Conservation (phyloP, 2,329 filamentous ascomycete species). For the Colletotrichum eremochloae region DNA sequence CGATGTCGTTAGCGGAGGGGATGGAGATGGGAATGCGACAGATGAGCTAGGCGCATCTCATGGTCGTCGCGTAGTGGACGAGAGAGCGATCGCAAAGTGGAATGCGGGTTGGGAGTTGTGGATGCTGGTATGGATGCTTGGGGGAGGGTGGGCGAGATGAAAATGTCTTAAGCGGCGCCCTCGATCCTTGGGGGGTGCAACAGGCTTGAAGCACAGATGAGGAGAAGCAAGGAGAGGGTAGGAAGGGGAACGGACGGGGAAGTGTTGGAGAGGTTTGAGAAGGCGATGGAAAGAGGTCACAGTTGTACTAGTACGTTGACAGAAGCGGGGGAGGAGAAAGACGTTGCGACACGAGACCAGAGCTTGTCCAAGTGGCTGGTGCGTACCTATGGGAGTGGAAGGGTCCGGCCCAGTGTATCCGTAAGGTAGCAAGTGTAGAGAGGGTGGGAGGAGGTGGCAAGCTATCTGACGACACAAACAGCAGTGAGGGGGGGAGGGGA, state of each 20-base stretch:
- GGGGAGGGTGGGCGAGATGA: conserved; percentile 1
- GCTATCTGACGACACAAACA: conserved; percentile 23
- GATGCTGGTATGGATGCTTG: conserved; percentile 14
- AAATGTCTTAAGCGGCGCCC: conserved; percentile 23
- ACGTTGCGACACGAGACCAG: conserved; percentile 44
- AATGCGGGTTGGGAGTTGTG: conserved; percentile 19
- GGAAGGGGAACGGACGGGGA: conserved; percentile 31
- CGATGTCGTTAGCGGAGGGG: conserved; percentile 43
- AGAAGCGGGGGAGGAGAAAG: conserved; percentile 42
- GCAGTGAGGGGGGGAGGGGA: conserved; percentile 9
- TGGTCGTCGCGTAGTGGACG: conserved; percentile 46
- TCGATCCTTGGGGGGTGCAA: conserved; percentile 23
- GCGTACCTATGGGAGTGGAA: conserved; percentile 31
- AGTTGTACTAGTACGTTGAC: conserved; percentile 38
- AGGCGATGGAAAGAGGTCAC: conserved; percentile 41
- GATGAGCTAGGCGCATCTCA: conserved; percentile 52
- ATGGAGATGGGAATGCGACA: conserved; percentile 42
- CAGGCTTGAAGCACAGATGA: conserved; percentile 25
- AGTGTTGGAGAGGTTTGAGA: conserved; percentile 43
- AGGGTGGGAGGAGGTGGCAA: conserved; percentile 32
- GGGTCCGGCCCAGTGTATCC: conserved; percentile 36
- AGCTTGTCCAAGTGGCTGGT: conserved; percentile 43
- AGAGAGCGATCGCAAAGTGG: conserved; percentile 35
- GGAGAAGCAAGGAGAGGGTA: conserved; percentile 39
- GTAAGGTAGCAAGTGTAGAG: conserved; percentile 7